Base-by-base conservation (phyloP, 768 basidiomycete genomes). In the Boletus bicolor region DNA sequence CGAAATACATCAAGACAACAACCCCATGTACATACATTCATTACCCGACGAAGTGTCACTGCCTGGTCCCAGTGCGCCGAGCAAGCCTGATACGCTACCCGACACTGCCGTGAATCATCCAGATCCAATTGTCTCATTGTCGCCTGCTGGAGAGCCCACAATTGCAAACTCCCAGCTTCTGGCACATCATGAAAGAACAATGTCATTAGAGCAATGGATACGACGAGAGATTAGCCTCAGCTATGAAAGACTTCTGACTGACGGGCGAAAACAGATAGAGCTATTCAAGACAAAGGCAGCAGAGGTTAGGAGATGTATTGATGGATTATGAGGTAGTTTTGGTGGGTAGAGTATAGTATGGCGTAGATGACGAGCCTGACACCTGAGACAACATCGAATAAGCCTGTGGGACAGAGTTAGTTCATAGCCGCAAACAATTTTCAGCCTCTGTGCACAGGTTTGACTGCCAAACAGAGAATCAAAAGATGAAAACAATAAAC, bases 121-220 rank as follows among this genome's bases (percentile, higher is more conserved):
- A 15, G 51, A 60, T 44, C 55, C 51, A 11, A 46, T 60, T 26
- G 34, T 69, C 26, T 54, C 60, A 37, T 24, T 66, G 32, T 62
- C 58, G 5, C 49, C 57, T 14, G 34, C 54, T 35, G 56, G 53
- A 30, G 49, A 56, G 7, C 55, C 65, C 32, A 50, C 42, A 41
- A 30, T 63, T 53, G 19, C 57, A 32, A 34, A 37, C 34, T n/a
- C 64, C n/a, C 59, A 63, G 44, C 30, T 17, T 57, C 70, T 54
- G 46, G 69, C 58, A 52, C 68, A 44, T 35, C 82, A 81, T 19
- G 88, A 93, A 67, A 76, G 85, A 56, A 72, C 77, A 19, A 86
- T 93, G 88, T 88, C 90, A 0, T 79, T 94, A 46, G 91, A 93
- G 64, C 83, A 93, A 64, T 89, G 89, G 82, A 84, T 93, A 55